Conservation (phyloP, 345 rosid species). For the Aquilaria malaccensis region DNA sequence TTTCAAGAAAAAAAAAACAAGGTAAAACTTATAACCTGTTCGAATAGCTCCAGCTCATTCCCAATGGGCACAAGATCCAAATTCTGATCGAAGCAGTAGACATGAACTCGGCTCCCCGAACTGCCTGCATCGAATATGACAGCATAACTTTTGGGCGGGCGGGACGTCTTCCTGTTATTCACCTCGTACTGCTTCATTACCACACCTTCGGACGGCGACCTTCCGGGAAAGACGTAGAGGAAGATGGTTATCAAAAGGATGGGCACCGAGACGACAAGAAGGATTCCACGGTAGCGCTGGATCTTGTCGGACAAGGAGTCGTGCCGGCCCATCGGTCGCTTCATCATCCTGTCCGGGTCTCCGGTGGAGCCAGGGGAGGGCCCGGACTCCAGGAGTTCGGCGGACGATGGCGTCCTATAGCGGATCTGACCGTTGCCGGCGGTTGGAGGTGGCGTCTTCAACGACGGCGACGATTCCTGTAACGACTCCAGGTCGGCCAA, state of each 20-base stretch:
- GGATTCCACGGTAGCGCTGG: slow-evolving; percentile 55
- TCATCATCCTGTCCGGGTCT: slow-evolving; percentile 46
- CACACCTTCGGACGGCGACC: slow-evolving; percentile 31
- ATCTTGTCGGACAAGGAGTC: slow-evolving; percentile 71
- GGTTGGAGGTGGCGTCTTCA: slow-evolving; percentile 50
- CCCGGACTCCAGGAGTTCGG: slow-evolving; percentile 45
- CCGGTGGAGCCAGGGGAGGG: slow-evolving; percentile 19
- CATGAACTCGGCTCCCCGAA: slow-evolving; percentile 96
- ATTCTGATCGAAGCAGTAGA: slow-evolving; percentile 78
- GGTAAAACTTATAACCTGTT: slow-evolving; percentile 34
- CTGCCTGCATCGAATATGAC: slow-evolving; percentile 95
- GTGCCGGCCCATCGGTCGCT: slow-evolving; percentile 39
- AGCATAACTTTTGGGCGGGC: slow-evolving; percentile 44
- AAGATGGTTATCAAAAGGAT: slow-evolving; percentile 50
- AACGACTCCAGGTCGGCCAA: slow-evolving; percentile 66
- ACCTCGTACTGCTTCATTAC: slow-evolving; percentile 35
- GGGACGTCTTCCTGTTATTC: slow-evolving; percentile 33
- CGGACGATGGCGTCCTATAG: slow-evolving; percentile 68
- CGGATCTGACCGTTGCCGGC: slow-evolving; percentile 85
- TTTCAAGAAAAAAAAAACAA: not conserved
- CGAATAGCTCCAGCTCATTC: slow-evolving; percentile 78
- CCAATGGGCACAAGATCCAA: slow-evolving; percentile 92
- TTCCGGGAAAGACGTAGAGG: slow-evolving; percentile 52
- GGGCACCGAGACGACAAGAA: slow-evolving; percentile 64
- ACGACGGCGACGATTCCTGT: slow-evolving; percentile 60